phyloP scores from a whole-genome alignment of 1,139 yeast species.

The Kurtzmaniella quercitrusa region DNA sequence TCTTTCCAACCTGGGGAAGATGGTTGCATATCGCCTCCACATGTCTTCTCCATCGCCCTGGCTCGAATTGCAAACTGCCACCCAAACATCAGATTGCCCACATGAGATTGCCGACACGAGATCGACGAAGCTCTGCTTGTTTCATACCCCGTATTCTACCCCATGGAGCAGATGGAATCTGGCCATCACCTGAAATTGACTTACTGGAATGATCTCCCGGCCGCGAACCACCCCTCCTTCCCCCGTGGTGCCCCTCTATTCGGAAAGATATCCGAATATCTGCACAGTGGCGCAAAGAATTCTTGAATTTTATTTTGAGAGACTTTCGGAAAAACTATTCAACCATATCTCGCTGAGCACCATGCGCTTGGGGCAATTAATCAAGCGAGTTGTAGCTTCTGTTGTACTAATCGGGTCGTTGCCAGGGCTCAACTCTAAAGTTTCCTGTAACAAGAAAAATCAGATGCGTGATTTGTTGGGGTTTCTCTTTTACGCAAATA shows the following conservation, averaged over 20 bases:
- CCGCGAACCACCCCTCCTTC: too few species aligned
- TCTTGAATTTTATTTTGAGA: not conserved
- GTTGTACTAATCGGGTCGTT: not conserved
- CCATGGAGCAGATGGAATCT: not conserved
- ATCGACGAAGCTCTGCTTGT: too few species aligned
- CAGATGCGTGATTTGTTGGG: not conserved
- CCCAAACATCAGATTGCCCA: too few species aligned
- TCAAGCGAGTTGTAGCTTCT: too few species aligned
- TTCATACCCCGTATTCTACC: not conserved
- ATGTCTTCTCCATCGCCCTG: too few species aligned
- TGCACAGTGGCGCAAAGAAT: not conserved
- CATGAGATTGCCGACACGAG: too few species aligned
- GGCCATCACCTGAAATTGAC: not conserved
- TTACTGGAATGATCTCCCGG: not conserved
- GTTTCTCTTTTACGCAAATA: too few species aligned
- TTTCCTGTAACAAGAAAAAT: not conserved
- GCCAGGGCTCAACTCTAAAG: not conserved
- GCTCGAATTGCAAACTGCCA: too few species aligned
- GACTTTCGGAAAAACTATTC: not conserved
- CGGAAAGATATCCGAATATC: not conserved
- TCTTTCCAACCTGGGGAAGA: too few species aligned
- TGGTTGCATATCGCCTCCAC: too few species aligned
- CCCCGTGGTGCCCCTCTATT: not conserved
- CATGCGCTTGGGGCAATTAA: too few species aligned
- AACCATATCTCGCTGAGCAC: too few species aligned